Evolutionary conservation across 176 grass and related monocot genomes (phyloP).

Genomic region (Juncus effusus): DNA sequence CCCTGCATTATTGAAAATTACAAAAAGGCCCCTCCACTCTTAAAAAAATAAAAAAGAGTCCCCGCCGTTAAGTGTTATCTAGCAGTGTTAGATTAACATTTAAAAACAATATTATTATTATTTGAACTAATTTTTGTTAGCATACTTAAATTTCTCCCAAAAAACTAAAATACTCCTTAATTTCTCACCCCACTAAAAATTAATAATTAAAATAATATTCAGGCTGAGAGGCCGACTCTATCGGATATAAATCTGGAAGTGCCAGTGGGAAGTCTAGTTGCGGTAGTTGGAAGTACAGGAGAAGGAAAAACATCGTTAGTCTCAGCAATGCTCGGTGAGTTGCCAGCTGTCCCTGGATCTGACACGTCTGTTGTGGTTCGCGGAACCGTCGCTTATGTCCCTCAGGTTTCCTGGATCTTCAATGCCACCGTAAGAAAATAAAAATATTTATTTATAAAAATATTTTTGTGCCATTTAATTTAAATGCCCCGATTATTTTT

Average conservation of each 20-base stretch:
- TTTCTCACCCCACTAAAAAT: neutral
- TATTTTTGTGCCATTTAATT: no score
- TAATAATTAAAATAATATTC: slow-evolving; percentile 26
- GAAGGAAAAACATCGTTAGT: slow-evolving; percentile 99
- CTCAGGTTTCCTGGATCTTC: slow-evolving; percentile 99
- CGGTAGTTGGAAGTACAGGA: slow-evolving; percentile 92
- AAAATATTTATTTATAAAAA: no score
- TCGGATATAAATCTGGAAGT: slow-evolving; percentile 94
- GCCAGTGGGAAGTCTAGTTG: slow-evolving; percentile 84
- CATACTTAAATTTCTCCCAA: no score
- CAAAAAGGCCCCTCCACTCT: no score
- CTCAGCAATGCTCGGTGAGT: slow-evolving; percentile 97
- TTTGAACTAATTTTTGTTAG: no score
- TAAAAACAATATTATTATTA: no score
- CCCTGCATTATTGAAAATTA: no score
- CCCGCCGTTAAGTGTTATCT: no score
- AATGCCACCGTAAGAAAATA: slow-evolving; percentile 80
- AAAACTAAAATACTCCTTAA: no score
- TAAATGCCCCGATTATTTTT: slow-evolving; percentile 9
- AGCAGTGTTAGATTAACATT: no score
- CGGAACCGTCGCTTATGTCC: slow-evolving; percentile 92
- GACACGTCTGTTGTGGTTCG: slow-evolving; percentile 59
- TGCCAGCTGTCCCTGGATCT: slow-evolving; percentile 61
- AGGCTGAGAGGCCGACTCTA: slow-evolving; percentile 80
- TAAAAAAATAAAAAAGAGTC: no score